A percentile compares a stretch with the other conserved stretches of the same genome.
Evolutionary conservation across 2,329 filamentous ascomycete genomes (phyloP).

Genomic region (Venturiaceae sp.): DNA sequence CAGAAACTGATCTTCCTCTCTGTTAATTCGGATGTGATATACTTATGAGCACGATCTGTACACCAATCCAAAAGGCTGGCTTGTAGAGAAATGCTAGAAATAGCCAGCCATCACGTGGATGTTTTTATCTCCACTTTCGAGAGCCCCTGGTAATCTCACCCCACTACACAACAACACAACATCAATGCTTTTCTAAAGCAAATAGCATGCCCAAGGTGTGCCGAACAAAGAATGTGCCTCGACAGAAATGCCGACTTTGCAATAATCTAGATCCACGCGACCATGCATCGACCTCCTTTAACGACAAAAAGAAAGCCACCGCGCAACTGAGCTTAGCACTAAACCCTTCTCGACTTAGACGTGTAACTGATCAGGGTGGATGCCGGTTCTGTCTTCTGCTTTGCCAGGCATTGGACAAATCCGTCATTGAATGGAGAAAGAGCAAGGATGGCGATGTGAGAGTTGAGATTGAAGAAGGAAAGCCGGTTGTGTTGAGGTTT

Average conservation of each 20-base stretch:
- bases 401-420: neutral
- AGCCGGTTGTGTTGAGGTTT: neutral
- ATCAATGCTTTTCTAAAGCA: neutral
- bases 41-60: too few relatives aligned
- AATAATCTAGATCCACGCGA: neutral
- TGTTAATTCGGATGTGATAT: too few relatives aligned
- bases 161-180: too few relatives aligned
- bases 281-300: neutral
- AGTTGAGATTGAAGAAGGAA: neutral
- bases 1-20: too few relatives aligned
- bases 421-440: neutral
- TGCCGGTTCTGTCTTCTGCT: neutral
- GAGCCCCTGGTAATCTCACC: too few relatives aligned
- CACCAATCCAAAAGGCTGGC: too few relatives aligned
- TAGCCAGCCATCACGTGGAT: too few relatives aligned
- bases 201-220: neutral
- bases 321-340: neutral
- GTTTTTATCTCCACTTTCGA: too few relatives aligned
- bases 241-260: neutral
- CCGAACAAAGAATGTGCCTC: neutral
- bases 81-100: too few relatives aligned
- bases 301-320: neutral
- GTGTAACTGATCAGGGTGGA: neutral
- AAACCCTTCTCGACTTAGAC: neutral
- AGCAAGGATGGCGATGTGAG: neutral